phyloP scores from a whole-genome alignment of 768 basidiomycete species.

The Candolleomyces aberdarensis region DNA sequence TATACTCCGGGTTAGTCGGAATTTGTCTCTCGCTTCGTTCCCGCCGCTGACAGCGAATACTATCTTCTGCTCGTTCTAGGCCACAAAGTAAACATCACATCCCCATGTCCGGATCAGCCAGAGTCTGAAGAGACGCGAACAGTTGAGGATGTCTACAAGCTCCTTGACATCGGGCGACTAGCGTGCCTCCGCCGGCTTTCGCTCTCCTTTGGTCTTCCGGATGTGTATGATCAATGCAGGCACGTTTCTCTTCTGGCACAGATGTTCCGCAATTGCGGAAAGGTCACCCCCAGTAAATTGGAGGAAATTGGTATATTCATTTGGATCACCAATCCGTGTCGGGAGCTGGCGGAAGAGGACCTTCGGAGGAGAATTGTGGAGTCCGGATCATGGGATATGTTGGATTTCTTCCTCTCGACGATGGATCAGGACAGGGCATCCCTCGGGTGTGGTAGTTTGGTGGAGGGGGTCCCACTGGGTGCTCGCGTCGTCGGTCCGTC shows the following conservation, averaged over 20 bases:
- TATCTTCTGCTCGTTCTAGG: not conserved
- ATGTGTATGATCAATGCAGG: not conserved
- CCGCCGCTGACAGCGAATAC: not conserved
- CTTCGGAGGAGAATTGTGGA: not conserved
- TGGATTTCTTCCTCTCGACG: not conserved
- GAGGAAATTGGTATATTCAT: not conserved
- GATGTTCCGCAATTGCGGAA: slow-evolving; percentile 1
- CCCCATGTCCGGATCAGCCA: not conserved
- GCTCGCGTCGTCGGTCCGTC: not conserved
- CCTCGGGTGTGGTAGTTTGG: too few relatives aligned
- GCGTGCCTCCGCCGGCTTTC: slow-evolving; percentile 3
- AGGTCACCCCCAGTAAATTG: not conserved
- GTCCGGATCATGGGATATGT: slow-evolving; percentile 2
- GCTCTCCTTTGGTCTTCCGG: not conserved
- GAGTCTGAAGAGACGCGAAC: not conserved
- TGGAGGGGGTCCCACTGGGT: not conserved
- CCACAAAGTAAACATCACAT: not conserved
- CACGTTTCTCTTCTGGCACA: not conserved
- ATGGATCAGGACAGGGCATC: not conserved
- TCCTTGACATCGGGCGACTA: not conserved
- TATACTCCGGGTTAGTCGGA: not conserved
- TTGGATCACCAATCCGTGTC: not conserved
- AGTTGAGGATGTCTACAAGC: slow-evolving; percentile 1
- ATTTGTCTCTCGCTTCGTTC: not conserved
- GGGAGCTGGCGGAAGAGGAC: not conserved